Evolutionary conservation across 805 yeast species (phyloP).

Genomic region (Nematodospora valgi): DNA sequence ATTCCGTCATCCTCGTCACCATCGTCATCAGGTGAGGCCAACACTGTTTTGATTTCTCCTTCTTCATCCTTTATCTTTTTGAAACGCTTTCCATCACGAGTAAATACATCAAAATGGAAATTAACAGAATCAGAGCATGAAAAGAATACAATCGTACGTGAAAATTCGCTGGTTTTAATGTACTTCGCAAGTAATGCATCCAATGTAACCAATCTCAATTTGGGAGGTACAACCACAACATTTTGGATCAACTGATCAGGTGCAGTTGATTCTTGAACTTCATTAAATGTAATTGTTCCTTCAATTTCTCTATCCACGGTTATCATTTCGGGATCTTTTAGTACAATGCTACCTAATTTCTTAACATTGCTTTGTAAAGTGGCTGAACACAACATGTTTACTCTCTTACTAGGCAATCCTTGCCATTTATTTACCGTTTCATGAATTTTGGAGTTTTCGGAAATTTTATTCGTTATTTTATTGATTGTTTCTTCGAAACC

Average conservation of each 20-base stretch:
- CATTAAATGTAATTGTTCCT: slow-evolving; percentile 10
- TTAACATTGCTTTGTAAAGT: slow-evolving; percentile 81
- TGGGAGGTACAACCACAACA: slow-evolving; percentile 85
- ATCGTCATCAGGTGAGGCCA: slow-evolving; percentile 9
- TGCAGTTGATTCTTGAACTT: slow-evolving; percentile 38
- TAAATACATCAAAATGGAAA: slow-evolving; percentile 77
- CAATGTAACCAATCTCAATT: slow-evolving; percentile 78
- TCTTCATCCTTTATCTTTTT: slow-evolving; percentile 29
- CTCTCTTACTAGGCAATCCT: slow-evolving; percentile 63
- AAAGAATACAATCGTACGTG: slow-evolving; percentile 77
- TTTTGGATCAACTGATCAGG: slow-evolving; percentile 90
- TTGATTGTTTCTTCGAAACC: slow-evolving; percentile 95
- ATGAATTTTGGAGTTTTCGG: slow-evolving; percentile 39
- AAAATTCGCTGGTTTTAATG: slow-evolving; percentile 9
- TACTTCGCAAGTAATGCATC: slow-evolving; percentile 60
- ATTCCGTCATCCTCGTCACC: slow-evolving; percentile 34
- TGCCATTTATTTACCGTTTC: slow-evolving; percentile 41
- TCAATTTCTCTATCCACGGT: slow-evolving; percentile 27
- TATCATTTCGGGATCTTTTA: slow-evolving; percentile 72
- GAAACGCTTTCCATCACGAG: slow-evolving; percentile 46
- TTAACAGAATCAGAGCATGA: slow-evolving; percentile 97
- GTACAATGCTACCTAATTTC: slow-evolving; percentile 73
- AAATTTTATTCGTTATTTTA: slow-evolving; percentile 62
- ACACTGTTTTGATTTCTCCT: slow-evolving; percentile 14
- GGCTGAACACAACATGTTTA: slow-evolving; percentile 89